A percentile compares a stretch with the other conserved stretches of the same genome.
Evolutionary conservation across 2,329 filamentous ascomycete species (phyloP).

Genomic region (Pyrenochaeta sp.): DNA sequence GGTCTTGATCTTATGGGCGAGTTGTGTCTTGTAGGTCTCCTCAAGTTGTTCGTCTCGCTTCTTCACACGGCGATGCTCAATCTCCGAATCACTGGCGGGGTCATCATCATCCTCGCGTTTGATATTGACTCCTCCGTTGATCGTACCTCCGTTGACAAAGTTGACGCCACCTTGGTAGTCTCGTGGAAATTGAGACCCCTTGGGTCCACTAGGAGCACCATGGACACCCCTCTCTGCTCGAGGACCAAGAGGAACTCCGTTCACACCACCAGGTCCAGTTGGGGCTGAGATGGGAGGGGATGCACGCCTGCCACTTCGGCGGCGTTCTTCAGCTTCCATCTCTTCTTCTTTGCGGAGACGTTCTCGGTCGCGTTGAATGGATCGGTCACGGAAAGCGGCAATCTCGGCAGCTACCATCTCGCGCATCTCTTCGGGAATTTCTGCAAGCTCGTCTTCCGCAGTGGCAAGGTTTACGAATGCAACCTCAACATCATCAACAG

Average conservation of each 20-base stretch:
- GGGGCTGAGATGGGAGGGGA: conserved; percentile 71
- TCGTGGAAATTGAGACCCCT: conserved; percentile 70
- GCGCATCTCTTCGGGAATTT: conserved; percentile 95
- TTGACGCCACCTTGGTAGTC: conserved; percentile 79
- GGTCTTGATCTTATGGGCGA: conserved; percentile 88
- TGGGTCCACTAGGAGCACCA: conserved; percentile 78
- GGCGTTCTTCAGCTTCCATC: conserved; percentile 83
- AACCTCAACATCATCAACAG: conserved; percentile 75
- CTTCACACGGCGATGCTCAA: conserved; percentile 74
- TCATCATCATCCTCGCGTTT: conserved; percentile 84
- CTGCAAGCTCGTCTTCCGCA: conserved; percentile 88
- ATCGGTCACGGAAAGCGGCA: conserved; percentile 89
- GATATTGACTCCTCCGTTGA: conserved; percentile 63
- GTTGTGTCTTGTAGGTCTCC: conserved; percentile 81
- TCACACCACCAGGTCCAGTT: conserved; percentile 69
- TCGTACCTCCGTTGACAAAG: conserved; percentile 81
- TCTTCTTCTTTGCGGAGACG: conserved; percentile 89
- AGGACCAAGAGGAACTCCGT: conserved; percentile 79
- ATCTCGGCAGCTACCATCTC: conserved; percentile 95
- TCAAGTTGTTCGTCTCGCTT: conserved; percentile 80
- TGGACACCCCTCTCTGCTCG: conserved; percentile 68
- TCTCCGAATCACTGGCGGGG: conserved; percentile 84
- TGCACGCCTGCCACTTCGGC: conserved; percentile 72
- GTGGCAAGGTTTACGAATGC: conserved; percentile 81
- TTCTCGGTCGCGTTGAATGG: conserved; percentile 86